Evolutionary conservation across 2,329 filamentous ascomycete genomes (phyloP).

Genomic region (Ciborinia camelliae): DNA sequence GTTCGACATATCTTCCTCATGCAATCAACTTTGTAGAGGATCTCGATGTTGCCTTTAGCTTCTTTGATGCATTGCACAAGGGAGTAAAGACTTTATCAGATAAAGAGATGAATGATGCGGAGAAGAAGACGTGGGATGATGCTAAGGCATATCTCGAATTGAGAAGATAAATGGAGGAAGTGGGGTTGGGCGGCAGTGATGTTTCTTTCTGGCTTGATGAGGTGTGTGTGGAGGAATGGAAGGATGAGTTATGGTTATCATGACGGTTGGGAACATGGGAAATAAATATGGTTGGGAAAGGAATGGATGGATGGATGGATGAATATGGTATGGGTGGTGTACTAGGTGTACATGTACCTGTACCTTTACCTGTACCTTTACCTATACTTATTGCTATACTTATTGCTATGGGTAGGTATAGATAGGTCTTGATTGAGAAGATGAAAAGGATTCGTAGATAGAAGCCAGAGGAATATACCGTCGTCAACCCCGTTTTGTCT

Average conservation of each 20-base stretch:
- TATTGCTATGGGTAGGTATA: too few species aligned
- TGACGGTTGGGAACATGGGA: neutral
- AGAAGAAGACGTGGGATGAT: slow-evolving; percentile 53
- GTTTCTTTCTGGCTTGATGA: slow-evolving; percentile 11
- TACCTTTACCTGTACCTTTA: neutral
- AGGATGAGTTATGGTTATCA: neutral
- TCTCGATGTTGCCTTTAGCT: slow-evolving; percentile 53
- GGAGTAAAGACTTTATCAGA: slow-evolving; percentile 55
- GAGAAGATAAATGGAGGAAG: slow-evolving; percentile 26
- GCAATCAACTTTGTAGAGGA: slow-evolving; percentile 58
- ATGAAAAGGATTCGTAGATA: neutral
- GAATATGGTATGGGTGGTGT: neutral
- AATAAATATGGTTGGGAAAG: neutral
- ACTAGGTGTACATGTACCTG: neutral
- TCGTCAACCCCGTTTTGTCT: neutral
- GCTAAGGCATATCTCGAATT: slow-evolving; percentile 50
- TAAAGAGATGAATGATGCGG: slow-evolving; percentile 46
- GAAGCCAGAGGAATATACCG: neutral
- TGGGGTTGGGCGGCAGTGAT: slow-evolving; percentile 32
- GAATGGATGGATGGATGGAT: neutral
- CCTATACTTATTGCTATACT: neutral
- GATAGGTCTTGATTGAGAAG: neutral
- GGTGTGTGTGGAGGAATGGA: neutral
- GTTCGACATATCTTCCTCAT: slow-evolving; percentile 49
- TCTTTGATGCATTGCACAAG: slow-evolving; percentile 55